Evolutionary conservation across 1,139 yeast genomes (phyloP).

Genomic region (Wickerhamomyces sp.): DNA sequence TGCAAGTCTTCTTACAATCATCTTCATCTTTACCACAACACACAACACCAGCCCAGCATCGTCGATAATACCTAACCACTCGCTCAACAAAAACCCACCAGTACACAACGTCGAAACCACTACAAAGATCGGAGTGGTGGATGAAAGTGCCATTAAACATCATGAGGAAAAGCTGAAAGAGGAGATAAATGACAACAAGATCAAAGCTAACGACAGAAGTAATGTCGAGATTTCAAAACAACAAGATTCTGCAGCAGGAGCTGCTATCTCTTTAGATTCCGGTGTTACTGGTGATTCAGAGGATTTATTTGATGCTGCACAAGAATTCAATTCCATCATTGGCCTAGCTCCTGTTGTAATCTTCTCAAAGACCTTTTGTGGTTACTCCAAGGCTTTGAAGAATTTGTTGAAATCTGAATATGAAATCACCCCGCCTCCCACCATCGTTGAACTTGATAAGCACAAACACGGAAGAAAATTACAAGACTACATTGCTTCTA

Average conservation of each 20-base stretch:
- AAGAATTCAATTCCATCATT: slow-evolving; percentile 55
- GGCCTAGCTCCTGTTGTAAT: slow-evolving; percentile 63
- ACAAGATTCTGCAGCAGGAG: neutral
- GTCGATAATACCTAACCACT: neutral
- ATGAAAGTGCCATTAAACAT: neutral
- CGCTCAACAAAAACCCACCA: neutral
- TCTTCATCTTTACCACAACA: slow-evolving; percentile 16
- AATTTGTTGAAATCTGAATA: slow-evolving; percentile 58
- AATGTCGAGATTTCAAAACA: slow-evolving; percentile 3
- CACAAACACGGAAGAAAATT: slow-evolving; percentile 62
- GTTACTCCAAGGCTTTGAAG: slow-evolving; percentile 70
- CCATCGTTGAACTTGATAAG: slow-evolving; percentile 75
- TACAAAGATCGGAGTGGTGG: slow-evolving; percentile 5
- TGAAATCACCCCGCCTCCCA: slow-evolving; percentile 65
- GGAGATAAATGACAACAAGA: neutral
- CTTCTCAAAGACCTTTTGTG: slow-evolving; percentile 69
- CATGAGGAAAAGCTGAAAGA: neutral
- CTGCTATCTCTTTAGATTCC: neutral
- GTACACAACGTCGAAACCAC: slow-evolving; percentile 11
- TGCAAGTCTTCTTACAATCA: slow-evolving; percentile 18
- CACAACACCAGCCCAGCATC: slow-evolving; percentile 11
- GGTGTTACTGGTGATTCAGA: slow-evolving; percentile 2
- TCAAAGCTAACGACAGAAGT: slow-evolving; percentile 2
- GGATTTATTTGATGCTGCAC: slow-evolving; percentile 49
- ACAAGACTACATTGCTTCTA: slow-evolving; percentile 51